Conservation (phyloP, 108 stramenopile genomes). For the Nitzschia palea region DNA sequence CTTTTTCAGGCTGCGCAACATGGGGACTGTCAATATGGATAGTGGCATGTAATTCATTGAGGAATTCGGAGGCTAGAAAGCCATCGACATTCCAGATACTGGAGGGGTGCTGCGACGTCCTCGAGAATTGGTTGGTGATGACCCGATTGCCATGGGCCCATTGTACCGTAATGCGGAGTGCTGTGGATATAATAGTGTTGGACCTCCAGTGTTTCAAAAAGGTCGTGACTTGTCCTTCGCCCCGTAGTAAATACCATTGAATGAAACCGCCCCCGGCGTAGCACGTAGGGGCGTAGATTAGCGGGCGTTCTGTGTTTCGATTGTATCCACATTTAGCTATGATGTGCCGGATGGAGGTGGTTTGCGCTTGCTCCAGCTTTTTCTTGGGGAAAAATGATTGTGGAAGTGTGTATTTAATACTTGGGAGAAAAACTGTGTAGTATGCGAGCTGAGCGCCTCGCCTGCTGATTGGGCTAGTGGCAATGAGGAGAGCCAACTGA, state of each 20-base stretch:
- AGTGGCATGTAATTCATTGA: no score
- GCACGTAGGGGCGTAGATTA: background rate
- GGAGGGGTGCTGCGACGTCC: background rate
- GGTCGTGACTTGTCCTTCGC: background rate
- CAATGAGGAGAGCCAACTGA: background rate
- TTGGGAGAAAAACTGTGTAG: background rate
- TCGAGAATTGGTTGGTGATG: background rate
- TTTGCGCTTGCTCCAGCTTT: background rate
- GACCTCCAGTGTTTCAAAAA: background rate
- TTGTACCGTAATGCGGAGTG: background rate
- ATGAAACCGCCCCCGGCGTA: background rate
- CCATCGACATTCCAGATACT: background rate
- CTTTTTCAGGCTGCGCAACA: no score
- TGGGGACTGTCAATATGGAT: no score
- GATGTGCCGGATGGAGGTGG: background rate
- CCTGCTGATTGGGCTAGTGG: background rate
- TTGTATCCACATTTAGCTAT: background rate
- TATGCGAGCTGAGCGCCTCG: background rate
- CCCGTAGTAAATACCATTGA: background rate
- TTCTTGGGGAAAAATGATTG: background rate
- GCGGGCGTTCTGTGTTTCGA: background rate
- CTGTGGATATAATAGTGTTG: background rate
- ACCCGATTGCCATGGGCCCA: background rate
- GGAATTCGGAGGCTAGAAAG: no score
- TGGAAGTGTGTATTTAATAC: background rate